Evolutionary conservation across 768 basidiomycete genomes (phyloP).

Genomic region (Lentinula guzmanii): DNA sequence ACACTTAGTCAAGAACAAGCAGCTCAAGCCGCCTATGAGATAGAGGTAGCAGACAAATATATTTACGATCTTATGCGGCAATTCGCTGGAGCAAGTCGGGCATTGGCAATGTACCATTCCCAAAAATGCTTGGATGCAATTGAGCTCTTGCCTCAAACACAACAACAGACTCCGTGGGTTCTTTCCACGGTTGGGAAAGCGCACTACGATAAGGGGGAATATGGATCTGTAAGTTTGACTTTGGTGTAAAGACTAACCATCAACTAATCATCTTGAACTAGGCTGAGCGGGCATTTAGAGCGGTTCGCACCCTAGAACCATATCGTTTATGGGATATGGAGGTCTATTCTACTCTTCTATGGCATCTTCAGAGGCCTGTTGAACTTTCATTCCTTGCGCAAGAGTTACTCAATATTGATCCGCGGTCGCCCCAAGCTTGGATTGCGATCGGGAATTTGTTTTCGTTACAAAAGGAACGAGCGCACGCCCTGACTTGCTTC

Average conservation of each 20-base stretch:
- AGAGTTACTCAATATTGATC: conserved; percentile 78
- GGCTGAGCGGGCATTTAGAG: conserved; percentile 88
- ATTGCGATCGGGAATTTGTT: conserved; percentile 96
- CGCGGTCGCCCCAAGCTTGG: conserved; percentile 87
- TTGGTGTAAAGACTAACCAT: conserved; percentile 12
- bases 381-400: conserved; percentile 91
- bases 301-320: conserved; percentile 80
- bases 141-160: conserved; percentile 64
- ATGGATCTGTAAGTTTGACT: conserved; percentile 67
- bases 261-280: conserved; percentile 27
- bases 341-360: conserved; percentile 90
- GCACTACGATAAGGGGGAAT: conserved; percentile 87
- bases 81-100: conserved; percentile 77
- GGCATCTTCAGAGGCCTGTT: conserved; percentile 85
- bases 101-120: conserved; percentile 72
- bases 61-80: conserved; percentile 75
- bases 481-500: conserved; percentile 93
- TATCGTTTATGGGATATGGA: conserved; percentile 92
- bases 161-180: conserved; percentile 73
- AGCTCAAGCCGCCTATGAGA: conserved; percentile 65
- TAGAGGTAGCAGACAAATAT: conserved; percentile 74
- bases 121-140: conserved; percentile 69
- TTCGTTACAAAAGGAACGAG: conserved; percentile 89
- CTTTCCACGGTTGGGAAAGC: conserved; percentile 81
- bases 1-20: conserved; percentile 63